phyloP scores from a whole-genome alignment of 257 asterid genomes.

The Scutellaria galericulata region DNA sequence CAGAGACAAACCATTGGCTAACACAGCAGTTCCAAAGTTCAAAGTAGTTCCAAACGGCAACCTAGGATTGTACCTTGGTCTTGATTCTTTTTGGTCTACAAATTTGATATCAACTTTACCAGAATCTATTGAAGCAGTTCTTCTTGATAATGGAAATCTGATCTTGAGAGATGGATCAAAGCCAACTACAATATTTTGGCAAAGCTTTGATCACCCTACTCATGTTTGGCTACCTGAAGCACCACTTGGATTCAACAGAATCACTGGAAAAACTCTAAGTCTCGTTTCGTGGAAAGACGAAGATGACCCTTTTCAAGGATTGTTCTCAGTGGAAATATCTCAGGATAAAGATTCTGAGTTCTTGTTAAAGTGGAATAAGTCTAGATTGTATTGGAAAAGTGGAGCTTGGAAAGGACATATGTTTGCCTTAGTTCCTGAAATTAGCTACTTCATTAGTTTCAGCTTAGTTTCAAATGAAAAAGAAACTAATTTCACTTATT shows the following conservation, averaged over 20 bases:
- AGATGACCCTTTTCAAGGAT: constrained; percentile 49
- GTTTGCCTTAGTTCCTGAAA: constrained; percentile 37
- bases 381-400: constrained; percentile 38
- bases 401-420: constrained; percentile 39
- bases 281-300: constrained; percentile 46
- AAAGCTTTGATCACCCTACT: constrained; percentile 49
- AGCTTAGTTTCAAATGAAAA: background rate
- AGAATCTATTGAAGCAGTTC: constrained; percentile 41
- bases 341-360: background rate
- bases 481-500: constrained; percentile 36
- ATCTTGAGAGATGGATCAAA: constrained; percentile 37
- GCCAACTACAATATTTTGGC: constrained; percentile 37
- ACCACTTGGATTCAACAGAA: constrained; percentile 34
- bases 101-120: constrained; percentile 12
- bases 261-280: constrained; percentile 23
- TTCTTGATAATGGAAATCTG: constrained; percentile 47
- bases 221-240: constrained; percentile 50
- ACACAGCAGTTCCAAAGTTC: constrained; percentile 8
- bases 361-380: constrained; percentile 40
- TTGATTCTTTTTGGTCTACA: constrained; percentile 40
- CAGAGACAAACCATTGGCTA: constrained; percentile 32
- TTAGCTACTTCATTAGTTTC: constrained; percentile 33
- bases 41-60: constrained; percentile 36
- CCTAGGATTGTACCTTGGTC: constrained; percentile 34
- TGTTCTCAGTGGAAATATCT: constrained; percentile 35